Evolutionary conservation across 225 moss, liverwort and hornwort genomes (phyloP), one percentile per base, ranked within the genome.

Genomic region (Anthoceros angustus): DNA sequence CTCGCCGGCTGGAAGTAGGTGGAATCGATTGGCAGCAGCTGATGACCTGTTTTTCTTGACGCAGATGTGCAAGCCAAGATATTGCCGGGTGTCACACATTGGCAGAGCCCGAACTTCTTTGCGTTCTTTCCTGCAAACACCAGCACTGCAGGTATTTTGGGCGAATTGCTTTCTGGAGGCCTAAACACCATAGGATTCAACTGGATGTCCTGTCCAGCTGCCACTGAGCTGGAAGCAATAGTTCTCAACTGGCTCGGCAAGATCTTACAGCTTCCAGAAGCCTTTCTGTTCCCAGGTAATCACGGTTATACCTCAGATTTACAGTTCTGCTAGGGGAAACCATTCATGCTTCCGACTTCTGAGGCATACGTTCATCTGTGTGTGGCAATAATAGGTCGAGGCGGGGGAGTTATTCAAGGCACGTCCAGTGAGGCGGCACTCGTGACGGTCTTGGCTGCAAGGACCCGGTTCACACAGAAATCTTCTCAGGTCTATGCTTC

Each of bases 91-190:
- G 62, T 93, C 32, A 93, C 89, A 64, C 86, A 93, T 62, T 93
- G 89, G 93, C 93, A 93, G 68, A 89, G 87, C 74, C 93, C 93
- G 8, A 93, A 72, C 61, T 93, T 93, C 72, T 89, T 82, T 62
- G 86, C 82, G 23, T 93, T 73, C 41, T 89, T 76, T 68, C 86
- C 89, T 61, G 66, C 75, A 4, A 89, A 86, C 70, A 62, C 25
- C 39, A 93, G 89, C 78, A 93, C 89, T 42, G 86, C 89, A 49
- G 75, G 76, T 5, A 73, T 78, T 42, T 68, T 93, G 41, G 89
- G 89, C 32, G 93, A 93, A 45, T 86, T 93, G 82, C 86, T 93
- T 7, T 76, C 84, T 61, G 86, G 87, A 25, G 83, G 86, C 46
- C 72, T 93, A 43, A 80, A 68, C 71, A 64, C 83, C 40, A 45